phyloP scores from a whole-genome alignment of 2,329 filamentous ascomycete species.

The Clarireedia hainanense region DNA sequence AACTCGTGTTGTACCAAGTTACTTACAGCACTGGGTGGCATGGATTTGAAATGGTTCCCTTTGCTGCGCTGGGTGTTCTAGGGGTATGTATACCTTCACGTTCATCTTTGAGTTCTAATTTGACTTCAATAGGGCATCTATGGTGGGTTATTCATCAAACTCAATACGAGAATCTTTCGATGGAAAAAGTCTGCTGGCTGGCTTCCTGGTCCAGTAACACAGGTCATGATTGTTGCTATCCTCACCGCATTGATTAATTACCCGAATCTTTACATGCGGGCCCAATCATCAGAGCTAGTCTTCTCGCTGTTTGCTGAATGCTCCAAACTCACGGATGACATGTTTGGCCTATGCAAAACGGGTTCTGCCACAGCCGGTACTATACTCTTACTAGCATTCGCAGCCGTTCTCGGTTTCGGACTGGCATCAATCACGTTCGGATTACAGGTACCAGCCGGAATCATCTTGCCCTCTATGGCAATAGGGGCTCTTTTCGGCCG shows the following conservation, averaged over 20 bases:
- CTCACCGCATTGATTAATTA: constrained; percentile 88
- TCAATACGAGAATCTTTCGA: constrained; percentile 78
- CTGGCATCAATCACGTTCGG: constrained; percentile 87
- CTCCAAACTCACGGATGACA: constrained; percentile 71
- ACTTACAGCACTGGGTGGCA: constrained; percentile 91
- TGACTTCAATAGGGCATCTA: constrained; percentile 62
- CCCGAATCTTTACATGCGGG: constrained; percentile 92
- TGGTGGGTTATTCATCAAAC: constrained; percentile 87
- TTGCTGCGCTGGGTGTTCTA: constrained; percentile 75
- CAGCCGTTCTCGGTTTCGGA: constrained; percentile 75
- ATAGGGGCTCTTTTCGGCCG: constrained; percentile 88
- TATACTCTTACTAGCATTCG: constrained; percentile 74
- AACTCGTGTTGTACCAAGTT: constrained; percentile 93
- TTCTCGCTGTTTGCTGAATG: constrained; percentile 91
- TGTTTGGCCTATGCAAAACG: constrained; percentile 82
- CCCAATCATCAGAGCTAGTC: constrained; percentile 84
- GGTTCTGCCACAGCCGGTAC: constrained; percentile 76
- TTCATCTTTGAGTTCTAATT: background rate
- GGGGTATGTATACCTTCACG: constrained; percentile 43
- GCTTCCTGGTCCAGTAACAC: constrained; percentile 65
- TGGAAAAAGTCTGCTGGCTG: constrained; percentile 64
- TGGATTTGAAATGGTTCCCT: constrained; percentile 86
- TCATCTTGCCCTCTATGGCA: constrained; percentile 92
- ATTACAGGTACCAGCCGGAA: constrained; percentile 87
- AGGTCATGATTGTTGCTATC: constrained; percentile 73